These are phyloP conservation scores for Mrakiaceae sp. DNA, from an alignment of 1,284 basidiomycete genomes.

Conservation along the genomic window DNA sequence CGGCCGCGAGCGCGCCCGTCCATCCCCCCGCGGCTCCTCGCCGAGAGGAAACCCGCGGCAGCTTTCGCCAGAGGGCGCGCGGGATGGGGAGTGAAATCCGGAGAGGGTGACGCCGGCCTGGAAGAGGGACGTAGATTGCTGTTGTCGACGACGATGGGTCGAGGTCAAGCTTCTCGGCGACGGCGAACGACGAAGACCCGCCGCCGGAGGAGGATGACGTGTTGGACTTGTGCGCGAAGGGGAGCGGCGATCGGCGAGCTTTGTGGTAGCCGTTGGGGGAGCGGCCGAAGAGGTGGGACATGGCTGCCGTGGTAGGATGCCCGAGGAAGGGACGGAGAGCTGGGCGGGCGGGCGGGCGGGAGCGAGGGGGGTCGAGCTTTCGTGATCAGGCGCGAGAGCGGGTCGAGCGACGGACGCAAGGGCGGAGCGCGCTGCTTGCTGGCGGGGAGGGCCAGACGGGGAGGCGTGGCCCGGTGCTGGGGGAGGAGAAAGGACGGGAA, in stretches of 20 bases:
- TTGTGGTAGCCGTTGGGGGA: slow-evolving; percentile 28
- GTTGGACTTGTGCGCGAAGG: slow-evolving; percentile 22
- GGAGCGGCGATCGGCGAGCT: slow-evolving; percentile 32
- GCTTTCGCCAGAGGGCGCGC: no score
- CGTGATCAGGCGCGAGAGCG: neutral
- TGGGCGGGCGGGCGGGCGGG: no score
- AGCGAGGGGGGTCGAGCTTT: neutral
- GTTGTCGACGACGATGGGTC: slow-evolving; percentile 18
- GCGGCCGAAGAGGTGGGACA: slow-evolving; percentile 36
- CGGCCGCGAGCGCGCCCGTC: slow-evolving; percentile 38
- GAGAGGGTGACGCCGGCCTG: slow-evolving; percentile 22
- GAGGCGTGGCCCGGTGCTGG: neutral
- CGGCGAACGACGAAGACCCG: slow-evolving; percentile 16
- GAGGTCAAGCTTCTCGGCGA: slow-evolving; percentile 26
- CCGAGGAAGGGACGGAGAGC: neutral
- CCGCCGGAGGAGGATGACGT: slow-evolving; percentile 20
- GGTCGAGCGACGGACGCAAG: neutral
- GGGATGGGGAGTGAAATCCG: slow-evolving; percentile 48
- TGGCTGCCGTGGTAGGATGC: slow-evolving; percentile 16
- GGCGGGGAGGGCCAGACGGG: slow-evolving; percentile 4
- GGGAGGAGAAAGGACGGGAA: slow-evolving; percentile 10
- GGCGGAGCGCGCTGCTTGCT: neutral
- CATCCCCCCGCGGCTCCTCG: neutral
- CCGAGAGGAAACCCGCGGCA: slow-evolving; percentile 39
- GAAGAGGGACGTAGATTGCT: slow-evolving; percentile 28